These are phyloP conservation scores for Cercophora sp. DNA, from an alignment of 495 filamentous ascomycete genomes.

Conservation along the genomic window DNA sequence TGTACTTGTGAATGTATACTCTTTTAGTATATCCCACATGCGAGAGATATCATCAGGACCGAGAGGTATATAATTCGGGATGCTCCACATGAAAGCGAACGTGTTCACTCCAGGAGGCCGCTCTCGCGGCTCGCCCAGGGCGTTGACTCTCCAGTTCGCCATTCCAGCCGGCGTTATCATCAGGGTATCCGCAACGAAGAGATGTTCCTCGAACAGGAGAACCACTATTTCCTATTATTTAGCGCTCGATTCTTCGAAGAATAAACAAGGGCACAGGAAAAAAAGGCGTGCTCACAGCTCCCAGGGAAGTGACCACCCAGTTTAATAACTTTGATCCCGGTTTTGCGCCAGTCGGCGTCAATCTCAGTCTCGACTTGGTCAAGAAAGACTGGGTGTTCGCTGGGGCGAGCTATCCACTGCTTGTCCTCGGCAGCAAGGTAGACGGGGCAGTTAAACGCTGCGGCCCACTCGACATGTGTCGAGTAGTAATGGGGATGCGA, in stretches of 20 bases:
- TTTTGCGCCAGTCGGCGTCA: conserved; percentile 35
- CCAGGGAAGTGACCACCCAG: conserved; percentile 74
- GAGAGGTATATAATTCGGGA: conserved; percentile 77
- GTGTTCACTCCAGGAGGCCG: conserved; percentile 54
- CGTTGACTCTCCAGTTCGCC: conserved; percentile 36
- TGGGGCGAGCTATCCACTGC: conserved; percentile 48
- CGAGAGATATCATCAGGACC: conserved; percentile 48
- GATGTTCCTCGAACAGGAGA: conserved; percentile 50
- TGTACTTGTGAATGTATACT: conserved; percentile 58
- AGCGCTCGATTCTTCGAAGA: too few species aligned
- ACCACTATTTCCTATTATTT: too few species aligned
- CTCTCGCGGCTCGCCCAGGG: conserved; percentile 30
- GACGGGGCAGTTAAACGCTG: conserved; percentile 58
- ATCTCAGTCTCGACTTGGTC: conserved; percentile 26
- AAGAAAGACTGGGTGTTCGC: conserved; percentile 42
- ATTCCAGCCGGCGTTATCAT: conserved; percentile 58
- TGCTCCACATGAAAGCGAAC: conserved; percentile 74
- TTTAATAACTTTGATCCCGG: conserved; percentile 59
- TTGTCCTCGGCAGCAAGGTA: conserved; percentile 60
- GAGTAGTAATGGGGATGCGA: conserved; percentile 77
- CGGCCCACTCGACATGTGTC: conserved; percentile 64
- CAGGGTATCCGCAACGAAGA: conserved; percentile 71
- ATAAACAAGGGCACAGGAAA: neutral
- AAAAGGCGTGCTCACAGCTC: conserved; percentile 30
- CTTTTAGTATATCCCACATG: conserved; percentile 51